Conservation (phyloP, 306 rosid genomes). For the Vicia villosa region DNA sequence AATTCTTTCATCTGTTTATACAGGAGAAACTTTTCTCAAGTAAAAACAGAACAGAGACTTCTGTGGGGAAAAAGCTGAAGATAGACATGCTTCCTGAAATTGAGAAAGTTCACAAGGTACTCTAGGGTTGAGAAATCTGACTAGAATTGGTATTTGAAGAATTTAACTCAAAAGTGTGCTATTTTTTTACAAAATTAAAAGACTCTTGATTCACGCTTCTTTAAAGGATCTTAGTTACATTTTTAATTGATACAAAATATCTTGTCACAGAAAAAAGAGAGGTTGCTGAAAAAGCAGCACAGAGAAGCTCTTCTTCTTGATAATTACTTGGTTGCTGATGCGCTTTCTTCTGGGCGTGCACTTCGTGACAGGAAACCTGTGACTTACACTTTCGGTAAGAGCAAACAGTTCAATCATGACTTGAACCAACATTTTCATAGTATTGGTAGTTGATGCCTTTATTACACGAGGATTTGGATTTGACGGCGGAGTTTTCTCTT, state of each 20-base stretch:
- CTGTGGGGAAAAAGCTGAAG: constrained; percentile 88
- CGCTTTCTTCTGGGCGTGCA: constrained; percentile 92
- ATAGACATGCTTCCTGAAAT: constrained; percentile 97
- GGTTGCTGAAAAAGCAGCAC: constrained; percentile 90
- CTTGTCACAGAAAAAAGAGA: constrained; percentile 80
- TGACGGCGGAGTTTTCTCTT: constrained; percentile 17
- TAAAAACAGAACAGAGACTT: constrained; percentile 84
- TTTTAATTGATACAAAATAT: constrained; percentile 28
- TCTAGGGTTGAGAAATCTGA: constrained; percentile 25
- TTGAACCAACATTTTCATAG: constrained; percentile 9
- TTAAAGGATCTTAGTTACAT: constrained; percentile 14
- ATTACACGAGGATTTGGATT: constrained; percentile 22
- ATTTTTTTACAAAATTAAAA: not conserved
- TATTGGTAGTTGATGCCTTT: constrained; percentile 27
- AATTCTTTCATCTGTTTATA: constrained; percentile 36
- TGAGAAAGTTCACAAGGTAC: constrained; percentile 97
- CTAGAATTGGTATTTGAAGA: constrained; percentile 9
- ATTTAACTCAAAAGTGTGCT: constrained; percentile 9
- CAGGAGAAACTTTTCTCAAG: constrained; percentile 97
- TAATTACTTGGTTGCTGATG: constrained; percentile 74
- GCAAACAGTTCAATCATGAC: constrained; percentile 28
- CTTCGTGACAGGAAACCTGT: constrained; percentile 98
- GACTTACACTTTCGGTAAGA: constrained; percentile 95
- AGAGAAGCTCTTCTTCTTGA: constrained; percentile 98
- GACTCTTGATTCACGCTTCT: constrained; percentile 27